These are phyloP conservation scores for Phytophthora rubi DNA, from an alignment of 352 stramenopile species.

Conservation along the genomic window DNA sequence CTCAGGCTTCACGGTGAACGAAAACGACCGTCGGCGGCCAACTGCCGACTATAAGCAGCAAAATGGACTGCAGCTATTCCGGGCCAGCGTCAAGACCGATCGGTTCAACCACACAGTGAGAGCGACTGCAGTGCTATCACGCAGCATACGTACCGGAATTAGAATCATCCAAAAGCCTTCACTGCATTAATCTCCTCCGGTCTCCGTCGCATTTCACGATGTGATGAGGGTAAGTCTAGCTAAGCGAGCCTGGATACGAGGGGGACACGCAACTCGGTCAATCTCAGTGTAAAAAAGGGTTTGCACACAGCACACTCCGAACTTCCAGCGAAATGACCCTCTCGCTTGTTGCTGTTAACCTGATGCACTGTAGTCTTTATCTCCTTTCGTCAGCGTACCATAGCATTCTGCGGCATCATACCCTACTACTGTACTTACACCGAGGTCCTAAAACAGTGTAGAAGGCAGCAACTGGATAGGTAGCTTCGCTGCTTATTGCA, in stretches of 20 bases:
- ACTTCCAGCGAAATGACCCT: neutral
- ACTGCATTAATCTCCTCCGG: conserved; percentile 19
- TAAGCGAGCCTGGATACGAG: no score
- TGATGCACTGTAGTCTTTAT: conserved; percentile 8
- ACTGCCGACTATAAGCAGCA: conserved; percentile 26
- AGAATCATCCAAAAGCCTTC: neutral
- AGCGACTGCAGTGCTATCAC: neutral
- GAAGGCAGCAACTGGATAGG: neutral
- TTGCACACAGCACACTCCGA: conserved; percentile 1
- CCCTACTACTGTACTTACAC: conserved; percentile 4
- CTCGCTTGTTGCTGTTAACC: conserved; percentile 7
- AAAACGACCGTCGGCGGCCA: conserved; percentile 33
- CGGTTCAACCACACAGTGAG: conserved; percentile 24
- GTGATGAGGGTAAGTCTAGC: no score
- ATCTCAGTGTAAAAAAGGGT: conserved; percentile 6
- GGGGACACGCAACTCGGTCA: neutral
- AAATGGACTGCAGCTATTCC: conserved; percentile 24
- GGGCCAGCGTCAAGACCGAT: conserved; percentile 3
- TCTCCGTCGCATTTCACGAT: neutral
- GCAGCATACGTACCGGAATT: conserved; percentile 5
- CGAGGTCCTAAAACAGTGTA: neutral
- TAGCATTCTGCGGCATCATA: neutral
- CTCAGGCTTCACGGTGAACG: conserved; percentile 16
- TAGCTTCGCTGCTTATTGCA: conserved; percentile 57
- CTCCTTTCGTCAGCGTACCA: neutral